These are phyloP conservation scores for Lablab purpureus DNA, from an alignment of 306 rosid species.

Conservation along the genomic window DNA sequence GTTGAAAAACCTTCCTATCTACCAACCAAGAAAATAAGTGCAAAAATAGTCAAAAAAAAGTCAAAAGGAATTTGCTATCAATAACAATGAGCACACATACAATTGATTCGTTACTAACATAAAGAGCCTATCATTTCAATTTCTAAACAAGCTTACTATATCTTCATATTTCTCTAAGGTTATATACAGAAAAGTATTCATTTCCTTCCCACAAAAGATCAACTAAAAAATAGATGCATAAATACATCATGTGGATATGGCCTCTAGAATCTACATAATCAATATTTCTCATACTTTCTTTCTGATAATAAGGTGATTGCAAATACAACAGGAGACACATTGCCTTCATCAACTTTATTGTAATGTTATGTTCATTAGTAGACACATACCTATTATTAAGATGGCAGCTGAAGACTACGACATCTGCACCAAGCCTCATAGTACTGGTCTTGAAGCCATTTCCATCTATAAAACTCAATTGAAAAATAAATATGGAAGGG, in stretches of 20 bases:
- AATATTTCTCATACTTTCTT: constrained; percentile 2
- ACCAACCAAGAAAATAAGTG: constrained; percentile 4
- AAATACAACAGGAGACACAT: constrained; percentile 7
- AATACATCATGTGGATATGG: neutral
- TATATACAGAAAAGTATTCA: neutral
- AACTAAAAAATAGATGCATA: neutral
- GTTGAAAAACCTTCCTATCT: constrained; percentile 13
- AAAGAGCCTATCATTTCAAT: neutral
- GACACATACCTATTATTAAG: constrained; percentile 64
- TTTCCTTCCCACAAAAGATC: constrained; percentile 9
- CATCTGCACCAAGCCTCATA: constrained; percentile 99
- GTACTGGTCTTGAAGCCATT: constrained; percentile 98
- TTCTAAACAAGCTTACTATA: constrained; percentile 9
- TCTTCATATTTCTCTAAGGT: constrained; percentile 22
- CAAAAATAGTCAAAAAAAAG: constrained; percentile 5
- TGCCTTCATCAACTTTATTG: constrained; percentile 12
- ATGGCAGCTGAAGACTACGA: constrained; percentile 81
- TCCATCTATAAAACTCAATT: constrained; percentile 80
- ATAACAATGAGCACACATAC: neutral
- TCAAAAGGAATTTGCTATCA: neutral
- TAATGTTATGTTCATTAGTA: constrained; percentile 19
- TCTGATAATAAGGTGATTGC: constrained; percentile 1
- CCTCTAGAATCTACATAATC: constrained; percentile 16
- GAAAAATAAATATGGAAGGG: constrained; percentile 46
- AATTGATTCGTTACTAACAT: neutral